A percentile compares a stretch with the other conserved stretches of the same genome.
These are phyloP conservation scores for Tetradesmus lagerheimii DNA, from an alignment of 139 green algal genomes.

Conservation along the genomic window DNA sequence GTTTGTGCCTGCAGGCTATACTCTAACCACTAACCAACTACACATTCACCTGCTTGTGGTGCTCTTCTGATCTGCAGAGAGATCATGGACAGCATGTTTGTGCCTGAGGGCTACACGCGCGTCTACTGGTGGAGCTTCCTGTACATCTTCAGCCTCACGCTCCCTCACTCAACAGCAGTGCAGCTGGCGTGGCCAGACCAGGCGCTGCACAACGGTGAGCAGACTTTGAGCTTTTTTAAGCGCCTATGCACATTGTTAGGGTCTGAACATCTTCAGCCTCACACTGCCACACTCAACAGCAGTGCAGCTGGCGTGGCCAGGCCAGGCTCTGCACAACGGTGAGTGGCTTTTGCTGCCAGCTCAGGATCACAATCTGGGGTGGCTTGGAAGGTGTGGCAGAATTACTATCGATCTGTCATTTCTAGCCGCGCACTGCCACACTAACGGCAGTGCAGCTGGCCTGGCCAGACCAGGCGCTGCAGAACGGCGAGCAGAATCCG, in stretches of 20 bases:
- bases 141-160: slow-evolving; percentile 43
- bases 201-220: slow-evolving; percentile 26
- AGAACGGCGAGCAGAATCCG: too few species aligned
- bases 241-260: too few species aligned
- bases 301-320: slow-evolving; percentile 36
- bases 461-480: too few species aligned
- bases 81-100: slow-evolving; percentile 50
- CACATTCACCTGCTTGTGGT: not conserved
- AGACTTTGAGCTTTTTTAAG: too few species aligned
- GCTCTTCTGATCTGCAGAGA: not conserved
- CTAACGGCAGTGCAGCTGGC: too few species aligned
- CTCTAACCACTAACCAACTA: not conserved
- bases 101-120: slow-evolving; percentile 34
- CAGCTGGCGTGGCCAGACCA: slow-evolving; percentile 43
- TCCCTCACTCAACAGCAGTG: slow-evolving; percentile 38
- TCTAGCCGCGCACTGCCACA: too few species aligned
- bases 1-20: slow-evolving; percentile 39
- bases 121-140: slow-evolving; percentile 37
- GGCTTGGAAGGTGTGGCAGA: too few species aligned
- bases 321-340: slow-evolving; percentile 31
- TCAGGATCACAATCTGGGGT: too few species aligned
- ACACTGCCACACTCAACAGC: slow-evolving; percentile 38
- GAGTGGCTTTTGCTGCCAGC: not conserved
- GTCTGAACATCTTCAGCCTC: too few species aligned
- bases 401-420: too few species aligned